These are phyloP conservation scores for Linnemannia hyalina DNA, from an alignment of 192 early-diverging fungal species.

Conservation along the genomic window DNA sequence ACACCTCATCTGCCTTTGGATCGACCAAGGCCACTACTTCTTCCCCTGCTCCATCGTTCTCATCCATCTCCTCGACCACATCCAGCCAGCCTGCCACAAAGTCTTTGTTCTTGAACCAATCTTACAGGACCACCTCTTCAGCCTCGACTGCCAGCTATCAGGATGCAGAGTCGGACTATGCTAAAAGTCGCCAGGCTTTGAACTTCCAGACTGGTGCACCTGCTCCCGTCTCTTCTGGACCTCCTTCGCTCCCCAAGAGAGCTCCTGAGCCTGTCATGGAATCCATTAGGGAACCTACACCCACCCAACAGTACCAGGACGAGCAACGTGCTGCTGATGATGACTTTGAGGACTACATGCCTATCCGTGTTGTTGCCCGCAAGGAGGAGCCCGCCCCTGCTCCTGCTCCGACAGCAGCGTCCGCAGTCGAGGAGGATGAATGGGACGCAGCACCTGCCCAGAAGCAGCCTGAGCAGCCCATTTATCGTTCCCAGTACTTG, in stretches of 20 bases:
- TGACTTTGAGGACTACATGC: slow-evolving; percentile 36
- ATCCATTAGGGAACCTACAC: not conserved
- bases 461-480: slow-evolving; percentile 14
- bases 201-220: slow-evolving; percentile 43
- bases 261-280: slow-evolving; percentile 7
- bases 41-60: slow-evolving; percentile 45
- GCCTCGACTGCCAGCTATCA: slow-evolving; percentile 2
- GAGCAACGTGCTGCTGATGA: not conserved
- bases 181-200: slow-evolving; percentile 45
- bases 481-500: slow-evolving; percentile 39
- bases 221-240: not conserved
- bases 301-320: not conserved
- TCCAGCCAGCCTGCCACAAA: slow-evolving; percentile 40
- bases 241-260: slow-evolving; percentile 41
- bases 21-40: slow-evolving; percentile 52
- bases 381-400: slow-evolving; percentile 23
- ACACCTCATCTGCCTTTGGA: slow-evolving; percentile 47
- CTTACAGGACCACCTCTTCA: slow-evolving; percentile 16
- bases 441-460: slow-evolving; percentile 36
- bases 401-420: not conserved
- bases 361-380: slow-evolving; percentile 46
- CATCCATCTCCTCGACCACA: slow-evolving; percentile 32
- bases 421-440: slow-evolving; percentile 42
- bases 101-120: slow-evolving; percentile 45
- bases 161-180: slow-evolving; percentile 43